Percentiles rank a stretch among this genome's conserved stretches.
Conservation (phyloP, 2,329 filamentous ascomycete genomes). For the Hymenoscyphus infarciens region DNA sequence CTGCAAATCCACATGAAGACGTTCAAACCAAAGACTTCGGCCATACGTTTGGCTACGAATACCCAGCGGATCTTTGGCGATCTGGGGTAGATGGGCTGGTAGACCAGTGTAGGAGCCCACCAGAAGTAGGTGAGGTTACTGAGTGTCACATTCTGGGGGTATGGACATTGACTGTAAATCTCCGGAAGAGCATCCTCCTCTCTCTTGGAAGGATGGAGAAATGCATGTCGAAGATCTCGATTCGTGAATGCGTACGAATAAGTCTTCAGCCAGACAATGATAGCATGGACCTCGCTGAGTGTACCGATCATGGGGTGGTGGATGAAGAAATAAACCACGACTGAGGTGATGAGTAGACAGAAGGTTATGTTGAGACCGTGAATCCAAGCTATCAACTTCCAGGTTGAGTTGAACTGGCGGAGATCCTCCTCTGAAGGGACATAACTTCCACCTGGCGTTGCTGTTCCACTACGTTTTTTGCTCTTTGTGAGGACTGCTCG, state of each 20-base stretch:
- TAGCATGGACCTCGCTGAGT: slow-evolving; percentile 82
- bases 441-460: slow-evolving; percentile 34
- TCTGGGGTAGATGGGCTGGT: slow-evolving; percentile 93
- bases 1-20: slow-evolving; percentile 94
- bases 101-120: slow-evolving; percentile 95
- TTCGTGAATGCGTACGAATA: slow-evolving; percentile 97
- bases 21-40: slow-evolving; percentile 71
- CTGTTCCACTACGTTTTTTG: slow-evolving; percentile 38
- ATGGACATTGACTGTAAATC: slow-evolving; percentile 78
- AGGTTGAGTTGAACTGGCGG: slow-evolving; percentile 69
- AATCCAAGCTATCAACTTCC: slow-evolving; percentile 74
- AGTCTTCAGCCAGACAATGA: slow-evolving; percentile 95
- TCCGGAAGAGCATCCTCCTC: slow-evolving; percentile 71
- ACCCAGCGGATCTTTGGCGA: slow-evolving; percentile 77
- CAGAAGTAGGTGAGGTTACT: slow-evolving; percentile 91
- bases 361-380: slow-evolving; percentile 82
- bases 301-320: slow-evolving; percentile 93
- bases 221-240: slow-evolving; percentile 86
- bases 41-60: slow-evolving; percentile 79
- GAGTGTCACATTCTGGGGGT: slow-evolving; percentile 87
- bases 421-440: slow-evolving; percentile 40
- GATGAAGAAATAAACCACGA: slow-evolving; percentile 85
- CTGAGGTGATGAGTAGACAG: slow-evolving; percentile 75
- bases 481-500: slow-evolving; percentile 60
- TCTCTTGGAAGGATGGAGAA: slow-evolving; percentile 68